phyloP scores from a whole-genome alignment of 306 rosid species.

The Vigna reflexopilosa region DNA sequence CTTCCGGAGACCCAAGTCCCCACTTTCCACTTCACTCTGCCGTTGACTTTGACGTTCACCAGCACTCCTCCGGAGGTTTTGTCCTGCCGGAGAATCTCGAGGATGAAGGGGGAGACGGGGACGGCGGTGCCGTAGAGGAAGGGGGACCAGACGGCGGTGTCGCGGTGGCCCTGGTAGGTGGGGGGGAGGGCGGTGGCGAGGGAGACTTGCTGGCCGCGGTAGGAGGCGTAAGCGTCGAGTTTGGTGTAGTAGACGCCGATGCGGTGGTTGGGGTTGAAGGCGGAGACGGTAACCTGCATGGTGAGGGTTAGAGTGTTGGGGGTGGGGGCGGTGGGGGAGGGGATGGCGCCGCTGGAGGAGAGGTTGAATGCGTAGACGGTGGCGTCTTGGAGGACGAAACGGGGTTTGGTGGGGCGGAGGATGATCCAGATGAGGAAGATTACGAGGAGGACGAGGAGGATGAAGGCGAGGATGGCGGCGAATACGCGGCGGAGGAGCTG shows the following conservation, averaged over 20 bases:
- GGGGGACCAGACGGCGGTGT: constrained; percentile 74
- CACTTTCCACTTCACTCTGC: constrained; percentile 78
- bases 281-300: constrained; percentile 64
- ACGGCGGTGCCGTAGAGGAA: constrained; percentile 51
- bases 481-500: constrained; percentile 51
- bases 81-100: constrained; percentile 52
- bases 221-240: constrained; percentile 58
- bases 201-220: constrained; percentile 70
- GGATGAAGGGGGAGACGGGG: constrained; percentile 56
- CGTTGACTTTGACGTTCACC: constrained; percentile 61
- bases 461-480: constrained; percentile 26
- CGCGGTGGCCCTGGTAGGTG: constrained; percentile 69
- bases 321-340: constrained; percentile 33
- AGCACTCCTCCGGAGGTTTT: constrained; percentile 53
- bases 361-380: constrained; percentile 66
- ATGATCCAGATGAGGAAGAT: constrained; percentile 62
- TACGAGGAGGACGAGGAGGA: constrained; percentile 40
- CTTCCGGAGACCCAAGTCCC: constrained; percentile 75
- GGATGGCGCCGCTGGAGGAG: constrained; percentile 39
- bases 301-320: constrained; percentile 48
- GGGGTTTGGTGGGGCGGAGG: constrained; percentile 69
- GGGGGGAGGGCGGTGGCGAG: constrained; percentile 48
- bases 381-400: constrained; percentile 71
- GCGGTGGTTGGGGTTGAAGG: constrained; percentile 62
- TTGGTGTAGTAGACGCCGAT: constrained; percentile 63